Evolutionary conservation across 345 rosid genomes (phyloP), one percentile per base, ranked within the genome.

Genomic region (Leavenworthia alabamica): DNA sequence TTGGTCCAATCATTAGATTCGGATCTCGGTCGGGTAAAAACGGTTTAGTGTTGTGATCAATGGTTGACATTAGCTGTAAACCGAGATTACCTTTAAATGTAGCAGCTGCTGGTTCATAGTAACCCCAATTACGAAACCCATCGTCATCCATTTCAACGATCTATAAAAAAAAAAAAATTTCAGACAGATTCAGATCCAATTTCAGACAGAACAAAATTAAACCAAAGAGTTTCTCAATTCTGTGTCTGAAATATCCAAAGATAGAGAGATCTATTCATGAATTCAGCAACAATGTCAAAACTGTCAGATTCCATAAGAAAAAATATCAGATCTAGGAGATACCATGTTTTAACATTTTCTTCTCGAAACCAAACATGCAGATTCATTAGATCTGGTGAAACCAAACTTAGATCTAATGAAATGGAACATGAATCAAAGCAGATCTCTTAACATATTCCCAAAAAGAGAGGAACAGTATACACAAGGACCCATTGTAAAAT

Each of bases 91-190:
- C 93, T 64, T 85, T 92, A 58, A 82, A 86, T 0, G 69, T 54
- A 55, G 74, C 27, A 52, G 88, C 82, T 26, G 90, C 77, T 3
- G 89, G 95, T 65, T 86, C 93, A 77, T 86, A 89, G 76, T 85
- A 92, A 57, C 98, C 96, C 97, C 98, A 86, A 72, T 85, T 85
- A 8, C 86, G 86, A 78, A 86, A 64, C 0, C 86, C 83, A 71
- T 89, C 90, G 3, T 83, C 93, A 43, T 86, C 98, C 96, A 84
- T 86, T 59, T 45, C 47, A 13, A 76, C 76, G 50, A 73, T 50
- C 91, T 83, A 73, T 67, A 79, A 1, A 6, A 0, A 31, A 14
- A 4, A 10, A 59, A 14, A 13, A 52, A 8, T 33, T 17, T 2
- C 20, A 51, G 32, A 42, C 9, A n/a, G n/a, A 44, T 35, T 54